Conservation (phyloP, 78 protist species). For the Tieghemostelium lacteum region DNA sequence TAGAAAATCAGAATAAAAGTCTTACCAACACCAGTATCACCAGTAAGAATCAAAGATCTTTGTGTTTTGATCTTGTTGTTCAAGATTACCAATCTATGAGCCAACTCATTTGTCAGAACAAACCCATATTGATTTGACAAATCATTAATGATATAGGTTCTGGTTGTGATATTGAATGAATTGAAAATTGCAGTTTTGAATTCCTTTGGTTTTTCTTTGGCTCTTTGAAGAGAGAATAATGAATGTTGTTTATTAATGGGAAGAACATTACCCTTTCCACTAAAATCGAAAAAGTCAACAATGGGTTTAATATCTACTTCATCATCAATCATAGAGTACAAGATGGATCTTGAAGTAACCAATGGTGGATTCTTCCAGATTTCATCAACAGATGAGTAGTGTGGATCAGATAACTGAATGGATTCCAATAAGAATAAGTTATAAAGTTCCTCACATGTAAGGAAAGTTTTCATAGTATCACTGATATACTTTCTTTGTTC, state of each 20-base stretch:
- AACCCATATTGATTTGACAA: conserved; percentile 30
- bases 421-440: conserved; percentile 1
- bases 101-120: conserved; percentile 79
- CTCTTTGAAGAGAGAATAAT: neutral
- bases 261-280: neutral
- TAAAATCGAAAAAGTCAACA: conserved; percentile 16
- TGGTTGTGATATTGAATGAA: conserved; percentile 6
- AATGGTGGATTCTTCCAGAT: conserved; percentile 61
- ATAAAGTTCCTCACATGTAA: neutral
- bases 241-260: neutral
- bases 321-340: neutral
- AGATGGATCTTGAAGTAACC: conserved; percentile 2
- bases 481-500: neutral
- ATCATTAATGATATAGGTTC: neutral
- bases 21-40: conserved; percentile 85
- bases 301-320: neutral
- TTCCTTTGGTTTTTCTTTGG: neutral
- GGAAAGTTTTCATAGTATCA: neutral
- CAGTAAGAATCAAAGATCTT: conserved; percentile 51
- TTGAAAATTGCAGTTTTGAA: neutral
- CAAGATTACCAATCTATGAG: conserved; percentile 41
- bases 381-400: neutral
- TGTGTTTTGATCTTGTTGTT: conserved; percentile 28
- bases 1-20: conserved; percentile 51
- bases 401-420: conserved; percentile 34